Percentiles rank a stretch among this genome's conserved stretches.
Evolutionary conservation across 192 early-diverging fungal species (phyloP).

Genomic region (Phlyctochytrium arcticum): DNA sequence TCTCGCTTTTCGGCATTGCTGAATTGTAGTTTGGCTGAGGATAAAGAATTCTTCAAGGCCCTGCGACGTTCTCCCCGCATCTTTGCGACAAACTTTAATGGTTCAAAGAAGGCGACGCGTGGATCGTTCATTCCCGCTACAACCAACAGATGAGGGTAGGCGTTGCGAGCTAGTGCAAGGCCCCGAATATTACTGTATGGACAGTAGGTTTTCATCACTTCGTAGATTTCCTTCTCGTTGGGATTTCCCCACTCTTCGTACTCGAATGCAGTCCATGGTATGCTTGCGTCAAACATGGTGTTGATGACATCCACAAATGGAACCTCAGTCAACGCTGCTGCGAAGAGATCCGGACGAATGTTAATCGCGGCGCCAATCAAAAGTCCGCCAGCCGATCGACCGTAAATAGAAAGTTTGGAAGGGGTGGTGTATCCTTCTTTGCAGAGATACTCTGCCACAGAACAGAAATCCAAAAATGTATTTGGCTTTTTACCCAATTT

Average conservation of each 20-base stretch:
- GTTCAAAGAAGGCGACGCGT: slow-evolving; percentile 79
- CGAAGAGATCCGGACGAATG: slow-evolving; percentile 37
- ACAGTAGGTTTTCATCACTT: slow-evolving; percentile 40
- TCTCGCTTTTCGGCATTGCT: too few relatives aligned
- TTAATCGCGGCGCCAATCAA: slow-evolving; percentile 44
- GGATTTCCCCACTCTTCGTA: slow-evolving; percentile 49
- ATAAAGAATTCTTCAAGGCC: background rate
- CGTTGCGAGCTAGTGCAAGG: slow-evolving; percentile 26
- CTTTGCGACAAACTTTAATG: slow-evolving; percentile 81
- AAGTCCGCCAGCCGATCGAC: slow-evolving; percentile 37
- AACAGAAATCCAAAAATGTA: slow-evolving; percentile 41
- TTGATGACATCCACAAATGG: slow-evolving; percentile 49
- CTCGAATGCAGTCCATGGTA: slow-evolving; percentile 40
- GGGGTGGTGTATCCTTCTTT: slow-evolving; percentile 33
- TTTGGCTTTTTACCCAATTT: slow-evolving; percentile 40
- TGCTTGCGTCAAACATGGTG: slow-evolving; percentile 37
- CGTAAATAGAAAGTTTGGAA: slow-evolving; percentile 32
- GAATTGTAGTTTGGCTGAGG: too few relatives aligned
- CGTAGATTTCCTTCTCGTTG: slow-evolving; percentile 34
- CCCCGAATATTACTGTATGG: slow-evolving; percentile 42
- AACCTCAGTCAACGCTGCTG: slow-evolving; percentile 33
- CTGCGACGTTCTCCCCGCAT: slow-evolving; percentile 46
- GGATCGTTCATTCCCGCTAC: slow-evolving; percentile 79
- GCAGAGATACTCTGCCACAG: slow-evolving; percentile 32
- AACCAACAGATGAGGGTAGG: slow-evolving; percentile 35